Conservation (phyloP, 2,329 filamentous ascomycete genomes). For the Anthostomella pinea region DNA sequence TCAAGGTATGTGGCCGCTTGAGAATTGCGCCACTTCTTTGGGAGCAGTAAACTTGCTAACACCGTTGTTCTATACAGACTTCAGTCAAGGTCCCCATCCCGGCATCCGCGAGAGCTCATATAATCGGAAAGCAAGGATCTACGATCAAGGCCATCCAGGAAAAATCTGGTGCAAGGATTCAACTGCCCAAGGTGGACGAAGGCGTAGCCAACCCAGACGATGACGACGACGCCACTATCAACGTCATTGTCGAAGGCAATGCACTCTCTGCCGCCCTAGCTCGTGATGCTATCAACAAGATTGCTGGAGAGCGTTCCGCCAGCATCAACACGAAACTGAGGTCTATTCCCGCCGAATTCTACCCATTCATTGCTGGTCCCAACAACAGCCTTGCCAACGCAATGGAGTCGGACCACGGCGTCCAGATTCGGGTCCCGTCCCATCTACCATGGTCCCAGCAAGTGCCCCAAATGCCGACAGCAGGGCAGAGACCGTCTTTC, state of each 20-base stretch:
- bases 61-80: no score
- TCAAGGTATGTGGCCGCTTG: slow-evolving; percentile 74
- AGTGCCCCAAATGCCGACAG: slow-evolving; percentile 58
- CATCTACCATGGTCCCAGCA: slow-evolving; percentile 74
- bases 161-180: slow-evolving; percentile 84
- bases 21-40: no score
- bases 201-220: slow-evolving; percentile 52
- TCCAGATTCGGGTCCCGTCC: slow-evolving; percentile 79
- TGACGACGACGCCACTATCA: slow-evolving; percentile 79
- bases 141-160: slow-evolving; percentile 89
- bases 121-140: slow-evolving; percentile 88
- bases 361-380: slow-evolving; percentile 87
- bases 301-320: slow-evolving; percentile 81
- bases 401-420: slow-evolving; percentile 69
- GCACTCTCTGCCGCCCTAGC: slow-evolving; percentile 82
- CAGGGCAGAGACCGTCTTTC: slow-evolving; percentile 68
- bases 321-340: slow-evolving; percentile 79
- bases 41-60: no score
- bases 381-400: slow-evolving; percentile 65
- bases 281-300: slow-evolving; percentile 77
- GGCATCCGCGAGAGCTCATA: slow-evolving; percentile 76
- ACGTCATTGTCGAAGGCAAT: slow-evolving; percentile 89
- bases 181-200: slow-evolving; percentile 80
- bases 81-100: slow-evolving; percentile 77
- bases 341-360: slow-evolving; percentile 86